These are phyloP conservation scores for Beauveria asiatica DNA, from an alignment of 2,329 filamentous ascomycete genomes.

Conservation along the genomic window DNA sequence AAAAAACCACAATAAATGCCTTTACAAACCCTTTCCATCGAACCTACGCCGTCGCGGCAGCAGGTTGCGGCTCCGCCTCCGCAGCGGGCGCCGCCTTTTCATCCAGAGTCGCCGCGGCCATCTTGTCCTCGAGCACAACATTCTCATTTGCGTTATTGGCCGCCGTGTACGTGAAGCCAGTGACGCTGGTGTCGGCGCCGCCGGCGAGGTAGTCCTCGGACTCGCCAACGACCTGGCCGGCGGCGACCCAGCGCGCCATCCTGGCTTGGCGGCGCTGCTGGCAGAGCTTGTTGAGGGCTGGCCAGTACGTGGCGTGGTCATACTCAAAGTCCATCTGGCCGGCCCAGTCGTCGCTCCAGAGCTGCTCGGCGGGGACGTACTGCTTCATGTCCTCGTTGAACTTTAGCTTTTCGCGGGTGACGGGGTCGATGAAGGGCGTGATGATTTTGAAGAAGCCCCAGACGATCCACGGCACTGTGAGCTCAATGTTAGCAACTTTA, in stretches of 20 bases:
- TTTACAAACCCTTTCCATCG: too few species aligned
- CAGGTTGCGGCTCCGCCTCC: constrained; percentile 22
- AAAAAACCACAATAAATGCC: not conserved
- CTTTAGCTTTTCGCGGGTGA: constrained; percentile 90
- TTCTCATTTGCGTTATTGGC: not conserved
- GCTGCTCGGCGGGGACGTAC: constrained; percentile 72
- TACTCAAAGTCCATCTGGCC: constrained; percentile 86
- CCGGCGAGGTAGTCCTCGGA: constrained; percentile 82
- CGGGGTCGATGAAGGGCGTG: constrained; percentile 89
- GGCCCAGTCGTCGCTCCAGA: constrained; percentile 66
- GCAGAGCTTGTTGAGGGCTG: constrained; percentile 66
- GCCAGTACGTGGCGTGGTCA: constrained; percentile 84
- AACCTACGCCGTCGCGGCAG: not conserved
- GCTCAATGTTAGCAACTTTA: too few species aligned
- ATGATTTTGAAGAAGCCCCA: constrained; percentile 94
- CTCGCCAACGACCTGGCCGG: constrained; percentile 76
- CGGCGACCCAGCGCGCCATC: constrained; percentile 65
- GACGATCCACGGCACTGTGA: constrained; percentile 77
- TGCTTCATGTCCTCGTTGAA: constrained; percentile 88
- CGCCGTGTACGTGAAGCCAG: constrained; percentile 22
- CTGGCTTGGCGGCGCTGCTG: constrained; percentile 55
- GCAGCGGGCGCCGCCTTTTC: constrained; percentile 13
- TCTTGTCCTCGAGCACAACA: constrained; percentile 2
- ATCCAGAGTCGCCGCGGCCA: constrained; percentile 9
- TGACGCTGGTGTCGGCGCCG: constrained; percentile 27